phyloP scores from a whole-genome alignment of 2,329 filamentous ascomycete species.

The Phyllosticta citribraziliensis region DNA sequence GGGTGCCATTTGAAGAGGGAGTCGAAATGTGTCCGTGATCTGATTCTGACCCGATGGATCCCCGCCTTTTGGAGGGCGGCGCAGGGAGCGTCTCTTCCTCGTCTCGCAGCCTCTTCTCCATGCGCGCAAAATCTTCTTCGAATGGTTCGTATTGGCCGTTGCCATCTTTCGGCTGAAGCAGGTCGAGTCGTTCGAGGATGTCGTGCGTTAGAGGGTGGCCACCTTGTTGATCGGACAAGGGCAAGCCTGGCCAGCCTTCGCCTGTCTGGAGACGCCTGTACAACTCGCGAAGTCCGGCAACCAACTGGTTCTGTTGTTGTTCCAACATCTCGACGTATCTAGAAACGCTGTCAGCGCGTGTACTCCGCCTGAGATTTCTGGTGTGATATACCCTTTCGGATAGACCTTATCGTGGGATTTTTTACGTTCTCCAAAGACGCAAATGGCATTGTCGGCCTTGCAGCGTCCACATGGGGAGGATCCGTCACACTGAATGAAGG shows the following conservation, averaged over 20 bases:
- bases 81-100: constrained; percentile 44
- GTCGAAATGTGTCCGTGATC: constrained; percentile 40
- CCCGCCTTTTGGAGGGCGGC: not conserved
- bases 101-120: constrained; percentile 47
- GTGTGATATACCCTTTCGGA: constrained; percentile 47
- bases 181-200: constrained; percentile 49
- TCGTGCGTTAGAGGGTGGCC: constrained; percentile 53
- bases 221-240: constrained; percentile 43
- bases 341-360: not conserved
- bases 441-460: constrained; percentile 54
- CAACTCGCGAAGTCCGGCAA: constrained; percentile 50
- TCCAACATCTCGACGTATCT: constrained; percentile 60
- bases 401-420: constrained; percentile 59
- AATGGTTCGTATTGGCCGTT: constrained; percentile 38
- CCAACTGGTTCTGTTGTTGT: constrained; percentile 53
- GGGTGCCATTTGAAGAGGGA: constrained; percentile 30
- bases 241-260: constrained; percentile 46
- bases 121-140: constrained; percentile 46
- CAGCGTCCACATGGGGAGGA: constrained; percentile 52
- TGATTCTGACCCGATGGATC: constrained; percentile 48
- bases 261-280: constrained; percentile 45
- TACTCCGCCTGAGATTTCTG: too few relatives aligned
- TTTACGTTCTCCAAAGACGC: constrained; percentile 55
- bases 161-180: constrained; percentile 44
- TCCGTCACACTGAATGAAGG: constrained; percentile 47